Evolutionary conservation across 2,329 filamentous ascomycete genomes (phyloP).

Genomic region (Diplodia corticola): DNA sequence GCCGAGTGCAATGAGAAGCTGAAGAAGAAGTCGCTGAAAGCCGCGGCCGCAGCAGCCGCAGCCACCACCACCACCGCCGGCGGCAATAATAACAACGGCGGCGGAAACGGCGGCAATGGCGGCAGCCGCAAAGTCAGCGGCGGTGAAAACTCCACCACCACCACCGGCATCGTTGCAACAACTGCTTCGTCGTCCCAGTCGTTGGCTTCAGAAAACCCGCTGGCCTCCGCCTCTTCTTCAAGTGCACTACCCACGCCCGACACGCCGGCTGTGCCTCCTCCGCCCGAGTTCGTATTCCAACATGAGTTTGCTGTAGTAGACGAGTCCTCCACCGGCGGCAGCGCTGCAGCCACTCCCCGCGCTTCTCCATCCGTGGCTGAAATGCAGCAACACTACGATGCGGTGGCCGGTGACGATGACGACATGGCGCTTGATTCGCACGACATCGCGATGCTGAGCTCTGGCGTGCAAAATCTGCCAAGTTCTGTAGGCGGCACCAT

Average conservation of each 20-base stretch:
- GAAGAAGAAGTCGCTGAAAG: constrained; percentile 18
- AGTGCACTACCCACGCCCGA: background rate
- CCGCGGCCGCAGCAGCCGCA: constrained; percentile 1
- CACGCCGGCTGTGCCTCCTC: background rate
- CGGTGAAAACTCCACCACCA: background rate
- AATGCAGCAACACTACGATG: background rate
- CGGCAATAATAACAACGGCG: background rate
- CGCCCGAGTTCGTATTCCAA: constrained; percentile 14
- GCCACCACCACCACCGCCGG: background rate
- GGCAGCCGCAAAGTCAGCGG: background rate
- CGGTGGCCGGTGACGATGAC: too few relatives aligned
- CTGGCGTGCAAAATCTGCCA: constrained; percentile 6
- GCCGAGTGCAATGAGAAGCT: constrained; percentile 74
- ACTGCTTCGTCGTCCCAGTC: background rate
- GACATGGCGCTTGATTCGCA: constrained; percentile 10
- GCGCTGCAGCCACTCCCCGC: background rate
- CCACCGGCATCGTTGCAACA: background rate
- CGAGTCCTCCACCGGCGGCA: background rate
- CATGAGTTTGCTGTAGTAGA: constrained; percentile 9
- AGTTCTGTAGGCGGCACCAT: background rate
- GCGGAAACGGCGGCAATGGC: background rate
- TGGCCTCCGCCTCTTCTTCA: background rate
- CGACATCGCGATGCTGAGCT: constrained; percentile 12
- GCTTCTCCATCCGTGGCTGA: constrained; percentile 3
- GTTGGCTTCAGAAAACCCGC: background rate